Evolutionary conservation across 129 eudicot species (phyloP).

Genomic region (Apium graveolens): DNA sequence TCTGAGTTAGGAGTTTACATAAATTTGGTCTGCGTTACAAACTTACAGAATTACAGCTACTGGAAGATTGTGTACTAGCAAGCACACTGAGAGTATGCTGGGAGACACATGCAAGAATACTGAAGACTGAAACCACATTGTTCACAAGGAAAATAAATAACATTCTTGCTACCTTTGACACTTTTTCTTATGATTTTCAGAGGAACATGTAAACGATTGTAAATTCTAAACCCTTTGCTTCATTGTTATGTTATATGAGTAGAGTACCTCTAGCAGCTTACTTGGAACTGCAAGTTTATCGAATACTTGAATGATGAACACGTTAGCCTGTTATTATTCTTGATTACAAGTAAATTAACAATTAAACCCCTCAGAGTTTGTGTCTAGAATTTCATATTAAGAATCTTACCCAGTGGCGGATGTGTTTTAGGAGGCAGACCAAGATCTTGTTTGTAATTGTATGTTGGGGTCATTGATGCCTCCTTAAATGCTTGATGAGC

Average conservation of each 20-base stretch:
- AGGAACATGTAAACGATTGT: neutral
- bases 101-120: neutral
- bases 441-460: slow-evolving; percentile 18
- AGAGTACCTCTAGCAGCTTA: neutral
- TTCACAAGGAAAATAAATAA: neutral
- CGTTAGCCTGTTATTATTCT: neutral
- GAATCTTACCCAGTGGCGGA: slow-evolving; percentile 24
- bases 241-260: neutral
- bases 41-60: neutral
- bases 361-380: neutral
- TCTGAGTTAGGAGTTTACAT: neutral
- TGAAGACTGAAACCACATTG: neutral
- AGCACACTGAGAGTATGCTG: neutral
- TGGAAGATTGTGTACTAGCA: neutral
- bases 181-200: neutral
- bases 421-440: slow-evolving; percentile 30
- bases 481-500: slow-evolving; percentile 50
- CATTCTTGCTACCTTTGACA: neutral
- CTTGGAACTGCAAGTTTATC: neutral
- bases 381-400: slow-evolving; percentile 5
- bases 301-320: neutral
- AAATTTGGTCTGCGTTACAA: neutral
- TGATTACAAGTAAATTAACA: neutral
- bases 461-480: slow-evolving; percentile 35
- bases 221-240: neutral